Conservation (phyloP, 2,329 filamentous ascomycete genomes). For the Metarhizium sp. region DNA sequence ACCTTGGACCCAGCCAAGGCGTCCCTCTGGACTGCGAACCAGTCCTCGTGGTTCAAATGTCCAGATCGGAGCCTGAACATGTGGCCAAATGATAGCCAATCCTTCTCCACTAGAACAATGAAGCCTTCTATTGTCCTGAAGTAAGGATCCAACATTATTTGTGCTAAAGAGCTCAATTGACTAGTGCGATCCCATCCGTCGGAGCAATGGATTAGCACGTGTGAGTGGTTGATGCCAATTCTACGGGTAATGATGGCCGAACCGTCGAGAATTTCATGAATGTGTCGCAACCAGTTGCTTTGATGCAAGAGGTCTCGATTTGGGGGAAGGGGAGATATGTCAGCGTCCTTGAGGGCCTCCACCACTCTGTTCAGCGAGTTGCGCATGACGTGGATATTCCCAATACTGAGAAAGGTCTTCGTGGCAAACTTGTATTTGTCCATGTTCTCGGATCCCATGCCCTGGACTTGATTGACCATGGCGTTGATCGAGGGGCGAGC, state of each 20-base stretch:
- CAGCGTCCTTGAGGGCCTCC: conserved; percentile 85
- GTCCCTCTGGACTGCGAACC: conserved; percentile 85
- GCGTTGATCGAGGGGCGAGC: conserved; percentile 91
- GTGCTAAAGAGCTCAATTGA: conserved; percentile 82
- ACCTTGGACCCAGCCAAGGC: conserved; percentile 55
- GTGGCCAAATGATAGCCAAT: conserved; percentile 95
- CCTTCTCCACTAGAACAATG: conserved; percentile 89
- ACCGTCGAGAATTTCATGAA: conserved; percentile 73
- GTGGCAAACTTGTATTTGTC: conserved; percentile 88
- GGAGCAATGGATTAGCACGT: conserved; percentile 94
- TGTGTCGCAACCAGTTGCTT: conserved; percentile 88
- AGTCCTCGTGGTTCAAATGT: conserved; percentile 81
- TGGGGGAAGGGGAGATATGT: conserved; percentile 73
- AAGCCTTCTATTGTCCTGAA: conserved; percentile 92
- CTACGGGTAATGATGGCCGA: conserved; percentile 76
- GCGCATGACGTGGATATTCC: conserved; percentile 98
- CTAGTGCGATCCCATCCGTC: conserved; percentile 98
- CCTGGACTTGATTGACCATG: conserved; percentile 85
- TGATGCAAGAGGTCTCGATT: conserved; percentile 72
- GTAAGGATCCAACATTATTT: conserved; percentile 92
- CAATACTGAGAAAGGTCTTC: conserved; percentile 89
- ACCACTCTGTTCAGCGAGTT: conserved; percentile 81
- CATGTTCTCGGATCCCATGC: conserved; percentile 95
- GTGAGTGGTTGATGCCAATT: conserved; percentile 84
- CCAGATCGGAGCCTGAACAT: conserved; percentile 95